Evolutionary conservation across 2,329 filamentous ascomycete species (phyloP).

Genomic region (Cytospora paraplurivora): DNA sequence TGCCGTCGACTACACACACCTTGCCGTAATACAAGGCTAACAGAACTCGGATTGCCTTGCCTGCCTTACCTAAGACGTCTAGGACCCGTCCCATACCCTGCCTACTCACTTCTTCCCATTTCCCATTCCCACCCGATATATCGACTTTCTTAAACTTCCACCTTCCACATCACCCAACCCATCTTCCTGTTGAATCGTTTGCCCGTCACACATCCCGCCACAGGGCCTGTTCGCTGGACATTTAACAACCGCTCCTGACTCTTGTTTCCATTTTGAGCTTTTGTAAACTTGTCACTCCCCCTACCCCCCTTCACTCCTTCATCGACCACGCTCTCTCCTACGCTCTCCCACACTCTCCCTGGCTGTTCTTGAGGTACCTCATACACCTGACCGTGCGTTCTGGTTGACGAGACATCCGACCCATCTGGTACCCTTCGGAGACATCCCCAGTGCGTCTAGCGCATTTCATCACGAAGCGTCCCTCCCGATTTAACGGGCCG

Average conservation of each 20-base stretch:
- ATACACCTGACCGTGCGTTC: background rate
- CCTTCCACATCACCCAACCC: slow-evolving; percentile 23
- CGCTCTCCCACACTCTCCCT: background rate
- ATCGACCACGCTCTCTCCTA: background rate
- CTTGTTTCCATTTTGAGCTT: slow-evolving; percentile 2
- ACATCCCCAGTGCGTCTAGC: background rate
- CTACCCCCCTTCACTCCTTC: slow-evolving; percentile 8
- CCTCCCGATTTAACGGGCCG: background rate
- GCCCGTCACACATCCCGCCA: slow-evolving; percentile 4
- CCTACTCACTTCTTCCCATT: slow-evolving; percentile 26
- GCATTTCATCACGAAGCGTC: background rate
- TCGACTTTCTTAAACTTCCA: slow-evolving; percentile 23
- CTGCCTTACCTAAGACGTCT: slow-evolving; percentile 27
- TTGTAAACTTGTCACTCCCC: slow-evolving; percentile 13
- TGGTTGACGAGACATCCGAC: background rate
- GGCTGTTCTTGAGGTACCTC: slow-evolving; percentile 6
- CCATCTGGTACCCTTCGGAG: slow-evolving; percentile 3
- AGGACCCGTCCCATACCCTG: slow-evolving; percentile 17
- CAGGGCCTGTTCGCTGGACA: slow-evolving; percentile 8
- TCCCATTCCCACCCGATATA: slow-evolving; percentile 25
- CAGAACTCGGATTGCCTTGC: slow-evolving; percentile 11
- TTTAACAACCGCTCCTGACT: slow-evolving; percentile 6
- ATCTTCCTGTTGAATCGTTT: slow-evolving; percentile 26
- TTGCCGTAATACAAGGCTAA: slow-evolving; percentile 19
- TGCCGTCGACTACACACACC: slow-evolving; percentile 12